Percentiles rank a stretch among this genome's conserved stretches.
phyloP scores from a whole-genome alignment of 2,329 filamentous ascomycete species.

The Alternaria arbusti region DNA sequence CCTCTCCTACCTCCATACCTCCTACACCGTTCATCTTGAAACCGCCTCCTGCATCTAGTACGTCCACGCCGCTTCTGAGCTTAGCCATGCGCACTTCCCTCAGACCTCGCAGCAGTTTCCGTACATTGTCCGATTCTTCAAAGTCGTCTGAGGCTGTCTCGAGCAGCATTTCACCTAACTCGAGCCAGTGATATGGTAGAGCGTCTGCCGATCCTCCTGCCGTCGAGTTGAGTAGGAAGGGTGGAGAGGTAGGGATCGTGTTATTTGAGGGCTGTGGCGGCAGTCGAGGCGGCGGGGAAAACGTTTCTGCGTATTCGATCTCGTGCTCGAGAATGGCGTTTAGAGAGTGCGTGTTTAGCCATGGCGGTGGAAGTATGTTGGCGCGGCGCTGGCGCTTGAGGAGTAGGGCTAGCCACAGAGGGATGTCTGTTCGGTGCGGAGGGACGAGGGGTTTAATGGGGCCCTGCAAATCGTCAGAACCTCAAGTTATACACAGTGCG shows the following conservation, averaged over 20 bases:
- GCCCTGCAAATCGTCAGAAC: conserved; percentile 63
- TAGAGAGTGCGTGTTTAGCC: conserved; percentile 81
- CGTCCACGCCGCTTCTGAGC: conserved; percentile 75
- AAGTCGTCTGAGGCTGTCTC: conserved; percentile 87
- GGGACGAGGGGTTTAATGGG: conserved; percentile 77
- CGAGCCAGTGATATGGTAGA: conserved; percentile 94
- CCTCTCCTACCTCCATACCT: conserved; percentile 91
- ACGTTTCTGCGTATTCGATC: conserved; percentile 70
- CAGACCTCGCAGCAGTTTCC: conserved; percentile 78
- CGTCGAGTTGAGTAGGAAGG: conserved; percentile 79
- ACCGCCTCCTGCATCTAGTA: conserved; percentile 72
- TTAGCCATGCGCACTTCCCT: conserved; percentile 90
- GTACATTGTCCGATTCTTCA: conserved; percentile 72
- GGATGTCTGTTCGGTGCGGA: conserved; percentile 78
- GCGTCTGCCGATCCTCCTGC: conserved; percentile 70
- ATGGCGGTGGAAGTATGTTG: conserved; percentile 89
- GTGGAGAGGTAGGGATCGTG: conserved; percentile 58
- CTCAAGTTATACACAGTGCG: neutral
- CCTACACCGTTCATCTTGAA: conserved; percentile 84
- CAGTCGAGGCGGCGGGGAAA: conserved; percentile 79
- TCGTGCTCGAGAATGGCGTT: conserved; percentile 80
- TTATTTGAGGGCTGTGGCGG: conserved; percentile 61
- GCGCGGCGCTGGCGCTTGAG: conserved; percentile 93
- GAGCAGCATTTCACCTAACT: conserved; percentile 85
- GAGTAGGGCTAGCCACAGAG: conserved; percentile 93